phyloP scores from a whole-genome alignment of 768 basidiomycete species.

The Obba rivulosa region DNA sequence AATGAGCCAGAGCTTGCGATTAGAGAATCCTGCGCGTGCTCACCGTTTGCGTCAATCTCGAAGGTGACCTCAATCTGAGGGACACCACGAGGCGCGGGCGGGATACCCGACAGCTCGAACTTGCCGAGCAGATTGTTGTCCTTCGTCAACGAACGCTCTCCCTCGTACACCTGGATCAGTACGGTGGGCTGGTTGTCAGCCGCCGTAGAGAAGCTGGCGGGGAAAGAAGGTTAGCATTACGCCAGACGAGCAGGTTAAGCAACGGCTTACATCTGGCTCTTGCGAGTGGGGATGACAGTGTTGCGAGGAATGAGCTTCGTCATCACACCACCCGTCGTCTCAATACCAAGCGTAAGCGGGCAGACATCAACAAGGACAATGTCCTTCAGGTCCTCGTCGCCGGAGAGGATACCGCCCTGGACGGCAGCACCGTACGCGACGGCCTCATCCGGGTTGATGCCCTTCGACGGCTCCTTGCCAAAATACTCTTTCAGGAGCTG shows the following conservation, averaged over 20 bases:
- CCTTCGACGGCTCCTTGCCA: slow-evolving; percentile 95
- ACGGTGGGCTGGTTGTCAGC: slow-evolving; percentile 94
- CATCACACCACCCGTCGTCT: slow-evolving; percentile 97
- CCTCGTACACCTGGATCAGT: slow-evolving; percentile 95
- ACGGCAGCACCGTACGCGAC: slow-evolving; percentile 99
- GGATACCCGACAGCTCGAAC: slow-evolving; percentile 89
- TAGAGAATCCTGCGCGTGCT: neutral
- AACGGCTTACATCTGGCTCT: slow-evolving; percentile 75
- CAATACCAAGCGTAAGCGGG: slow-evolving; percentile 97
- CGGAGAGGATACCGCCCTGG: slow-evolving; percentile 96
- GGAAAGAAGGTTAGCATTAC: slow-evolving; percentile 20
- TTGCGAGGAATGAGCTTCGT: slow-evolving; percentile 97
- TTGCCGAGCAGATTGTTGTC: slow-evolving; percentile 98
- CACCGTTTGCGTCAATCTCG: slow-evolving; percentile 48
- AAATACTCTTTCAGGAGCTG: slow-evolving; percentile 98
- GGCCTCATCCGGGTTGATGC: slow-evolving; percentile 99
- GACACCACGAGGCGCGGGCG: slow-evolving; percentile 92
- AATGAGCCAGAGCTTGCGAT: neutral
- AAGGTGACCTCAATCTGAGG: slow-evolving; percentile 98
- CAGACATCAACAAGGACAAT: slow-evolving; percentile 95
- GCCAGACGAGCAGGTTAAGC: neutral
- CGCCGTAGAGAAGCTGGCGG: slow-evolving; percentile 66
- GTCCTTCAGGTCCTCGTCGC: slow-evolving; percentile 85
- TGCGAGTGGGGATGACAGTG: slow-evolving; percentile 97
- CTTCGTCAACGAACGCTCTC: slow-evolving; percentile 95